Evolutionary conservation across 768 basidiomycete species (phyloP).

Genomic region (Collybiopsis confluens): DNA sequence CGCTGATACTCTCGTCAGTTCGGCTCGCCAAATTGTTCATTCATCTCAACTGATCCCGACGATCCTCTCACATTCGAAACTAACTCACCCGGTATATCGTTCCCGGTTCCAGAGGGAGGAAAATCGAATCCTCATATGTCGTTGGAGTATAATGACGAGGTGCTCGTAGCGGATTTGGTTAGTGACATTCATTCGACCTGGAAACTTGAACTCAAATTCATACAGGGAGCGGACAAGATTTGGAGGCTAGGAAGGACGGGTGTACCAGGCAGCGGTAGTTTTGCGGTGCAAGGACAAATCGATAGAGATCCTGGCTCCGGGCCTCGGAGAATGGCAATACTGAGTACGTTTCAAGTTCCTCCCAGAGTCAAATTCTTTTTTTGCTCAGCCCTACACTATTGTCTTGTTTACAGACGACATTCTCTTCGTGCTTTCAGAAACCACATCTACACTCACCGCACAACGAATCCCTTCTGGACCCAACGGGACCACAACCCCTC

Average conservation of each 20-base stretch:
- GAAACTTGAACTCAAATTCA: background rate
- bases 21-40: conserved; percentile 9
- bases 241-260: conserved; percentile 55
- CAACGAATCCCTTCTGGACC: conserved; percentile 45
- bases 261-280: conserved; percentile 39
- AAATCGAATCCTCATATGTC: conserved; percentile 68
- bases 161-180: conserved; percentile 66
- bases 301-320: conserved; percentile 60
- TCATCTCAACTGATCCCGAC: conserved; percentile 38
- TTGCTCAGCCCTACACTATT: too few relatives aligned
- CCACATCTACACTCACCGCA: conserved; percentile 46
- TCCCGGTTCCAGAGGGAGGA: conserved; percentile 40
- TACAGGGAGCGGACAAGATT: conserved; percentile 62
- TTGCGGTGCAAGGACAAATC: conserved; percentile 56
- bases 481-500: conserved; percentile 39
- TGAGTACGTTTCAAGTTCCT: conserved; percentile 19
- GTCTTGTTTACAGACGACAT: conserved; percentile 26
- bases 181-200: background rate
- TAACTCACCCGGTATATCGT: conserved; percentile 42
- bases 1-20: background rate
- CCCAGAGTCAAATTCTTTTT: too few relatives aligned
- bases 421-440: conserved; percentile 51
- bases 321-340: conserved; percentile 47
- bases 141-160: conserved; percentile 47
- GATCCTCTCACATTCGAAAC: conserved; percentile 23